Evolutionary conservation across 2,329 filamentous ascomycete species (phyloP), one percentile per base, ranked within the genome.

Genomic region (Dactylella cylindrospora): DNA sequence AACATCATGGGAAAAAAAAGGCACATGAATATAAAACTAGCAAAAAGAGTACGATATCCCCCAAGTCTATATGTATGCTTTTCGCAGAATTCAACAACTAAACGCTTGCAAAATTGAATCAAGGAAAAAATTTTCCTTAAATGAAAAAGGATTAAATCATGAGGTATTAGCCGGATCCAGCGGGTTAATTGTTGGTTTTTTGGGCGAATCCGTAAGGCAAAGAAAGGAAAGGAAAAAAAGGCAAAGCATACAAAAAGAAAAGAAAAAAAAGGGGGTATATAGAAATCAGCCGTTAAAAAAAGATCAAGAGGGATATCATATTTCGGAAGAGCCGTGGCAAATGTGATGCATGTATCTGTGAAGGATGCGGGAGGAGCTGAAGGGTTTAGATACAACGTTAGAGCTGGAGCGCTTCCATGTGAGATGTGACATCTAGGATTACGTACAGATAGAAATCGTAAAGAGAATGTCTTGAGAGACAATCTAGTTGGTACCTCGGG

Each of bases 21-120:
- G n/a, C n/a, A n/a, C n/a, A n/a, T n/a, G n/a, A n/a, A n/a, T n/a
- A n/a, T n/a, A n/a, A n/a, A 46, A 32, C 23, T 17, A 50, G 35
- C 15, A 39, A 54, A 26, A 43, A 39, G 23, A 50, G 45, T 62
- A 62, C 57, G 57, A 62, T 62, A 62, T 62, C 57, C 57, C 55
- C 57, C 57, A 62, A 62, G 57, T 62, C 57, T 62, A 62, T 62
- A 49, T 50, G 54, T 62, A 62, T 62, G 57, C 57, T 54, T 62
- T 62, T 62, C 49, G 39, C 31, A 51, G 50, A 62, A 20, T 33
- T 26, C 31, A 52, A 44, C 53, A 39, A 50, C 40, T 44, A 43
- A 50, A 44, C 52, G 52, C 52, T 57, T 49, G 49, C 40, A 49
- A 62, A 54, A 40, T 36, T 33, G 40, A 49, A 31, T 28, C 25